phyloP scores from a whole-genome alignment of 2,329 filamentous ascomycete species.

The Bipolaris bicolor region DNA sequence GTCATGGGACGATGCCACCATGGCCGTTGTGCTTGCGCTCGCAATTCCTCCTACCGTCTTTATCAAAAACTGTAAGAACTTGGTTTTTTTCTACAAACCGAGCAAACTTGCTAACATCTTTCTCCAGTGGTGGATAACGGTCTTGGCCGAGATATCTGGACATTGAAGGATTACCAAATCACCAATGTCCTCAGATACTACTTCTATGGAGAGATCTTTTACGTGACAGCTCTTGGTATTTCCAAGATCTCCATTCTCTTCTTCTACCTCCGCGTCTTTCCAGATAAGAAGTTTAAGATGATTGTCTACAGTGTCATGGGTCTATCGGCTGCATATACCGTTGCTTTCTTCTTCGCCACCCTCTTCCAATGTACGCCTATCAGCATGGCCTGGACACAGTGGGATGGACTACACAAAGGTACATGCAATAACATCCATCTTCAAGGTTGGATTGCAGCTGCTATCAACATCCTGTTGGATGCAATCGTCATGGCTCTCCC shows the following conservation, averaged over 20 bases:
- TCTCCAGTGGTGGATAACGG: conserved; percentile 41
- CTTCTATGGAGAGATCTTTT: conserved; percentile 41
- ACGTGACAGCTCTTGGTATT: conserved; percentile 37
- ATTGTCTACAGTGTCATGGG: conserved; percentile 35
- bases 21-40: conserved; percentile 47
- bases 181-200: conserved; percentile 50
- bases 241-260: conserved; percentile 46
- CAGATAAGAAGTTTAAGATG: conserved; percentile 33
- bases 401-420: conserved; percentile 35
- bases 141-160: conserved; percentile 61
- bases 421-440: conserved; percentile 44
- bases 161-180: conserved; percentile 50
- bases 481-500: conserved; percentile 39
- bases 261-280: conserved; percentile 46
- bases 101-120: not conserved
- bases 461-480: conserved; percentile 44
- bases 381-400: conserved; percentile 55
- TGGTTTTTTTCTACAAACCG: too few species aligned
- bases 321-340: conserved; percentile 32
- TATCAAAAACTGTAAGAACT: conserved; percentile 8
- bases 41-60: conserved; percentile 32
- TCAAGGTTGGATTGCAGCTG: conserved; percentile 40
- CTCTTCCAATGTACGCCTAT: conserved; percentile 59
- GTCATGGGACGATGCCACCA: conserved; percentile 49
- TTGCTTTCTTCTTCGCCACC: conserved; percentile 57